phyloP scores from a whole-genome alignment of 2,329 filamentous ascomycete species.

The Cordyceps cicadae region DNA sequence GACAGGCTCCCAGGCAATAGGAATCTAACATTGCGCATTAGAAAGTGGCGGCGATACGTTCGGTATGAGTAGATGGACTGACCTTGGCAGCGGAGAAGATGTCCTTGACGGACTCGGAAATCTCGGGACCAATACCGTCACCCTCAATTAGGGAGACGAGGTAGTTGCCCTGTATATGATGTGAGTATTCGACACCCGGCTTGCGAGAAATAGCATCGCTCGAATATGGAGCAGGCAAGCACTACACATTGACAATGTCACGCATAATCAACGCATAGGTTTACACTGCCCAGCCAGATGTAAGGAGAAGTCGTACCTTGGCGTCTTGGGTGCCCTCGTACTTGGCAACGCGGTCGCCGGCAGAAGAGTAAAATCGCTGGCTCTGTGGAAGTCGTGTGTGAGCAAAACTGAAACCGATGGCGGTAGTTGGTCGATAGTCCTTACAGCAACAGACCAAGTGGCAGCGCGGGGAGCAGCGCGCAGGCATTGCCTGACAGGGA shows the following conservation, averaged over 20 bases:
- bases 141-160: slow-evolving; percentile 96
- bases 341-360: slow-evolving; percentile 70
- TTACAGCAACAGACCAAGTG: slow-evolving; percentile 30
- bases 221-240: not conserved
- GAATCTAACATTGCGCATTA: slow-evolving; percentile 48
- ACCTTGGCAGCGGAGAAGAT: slow-evolving; percentile 96
- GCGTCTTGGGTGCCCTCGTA: slow-evolving; percentile 86
- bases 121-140: slow-evolving; percentile 97
- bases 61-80: slow-evolving; percentile 23
- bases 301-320: slow-evolving; percentile 59
- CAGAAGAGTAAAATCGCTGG: slow-evolving; percentile 56
- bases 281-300: not conserved
- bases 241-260: not conserved
- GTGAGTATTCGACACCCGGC: slow-evolving; percentile 15
- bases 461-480: slow-evolving; percentile 55
- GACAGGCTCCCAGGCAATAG: slow-evolving; percentile 93
- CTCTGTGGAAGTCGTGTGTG: slow-evolving; percentile 28
- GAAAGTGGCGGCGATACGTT: not conserved
- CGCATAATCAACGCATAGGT: not conserved
- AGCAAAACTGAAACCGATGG: not conserved
- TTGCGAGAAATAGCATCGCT: not conserved
- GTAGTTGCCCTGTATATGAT: slow-evolving; percentile 68
- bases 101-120: slow-evolving; percentile 95
- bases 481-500: slow-evolving; percentile 71
- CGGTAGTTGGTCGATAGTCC: slow-evolving; percentile 9